A percentile compares a stretch with the other conserved stretches of the same genome.
These are phyloP conservation scores for Russula ochroleuca DNA, from an alignment of 768 basidiomycete species.

Conservation along the genomic window DNA sequence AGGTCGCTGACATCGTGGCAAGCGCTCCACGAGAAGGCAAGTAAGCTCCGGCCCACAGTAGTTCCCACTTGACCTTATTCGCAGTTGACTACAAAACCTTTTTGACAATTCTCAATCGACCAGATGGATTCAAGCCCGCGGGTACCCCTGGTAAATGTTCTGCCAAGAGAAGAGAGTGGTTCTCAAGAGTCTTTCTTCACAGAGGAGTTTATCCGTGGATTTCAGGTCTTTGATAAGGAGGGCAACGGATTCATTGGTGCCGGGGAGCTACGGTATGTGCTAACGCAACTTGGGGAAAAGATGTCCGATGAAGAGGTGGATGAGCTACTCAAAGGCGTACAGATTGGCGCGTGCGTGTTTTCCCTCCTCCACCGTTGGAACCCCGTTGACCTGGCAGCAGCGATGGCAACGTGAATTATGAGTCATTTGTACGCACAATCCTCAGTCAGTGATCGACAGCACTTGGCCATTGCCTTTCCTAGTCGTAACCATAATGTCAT, in stretches of 20 bases:
- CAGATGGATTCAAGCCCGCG: conserved; percentile 95
- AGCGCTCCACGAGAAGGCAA: conserved; percentile 73
- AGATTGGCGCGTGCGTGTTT: conserved; percentile 72
- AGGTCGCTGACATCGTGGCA: conserved; percentile 78
- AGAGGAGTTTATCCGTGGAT: conserved; percentile 99
- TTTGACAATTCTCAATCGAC: conserved; percentile 84
- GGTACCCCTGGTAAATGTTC: conserved; percentile 80
- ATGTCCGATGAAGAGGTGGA: conserved; percentile 98
- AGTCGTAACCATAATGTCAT: conserved; percentile 6
- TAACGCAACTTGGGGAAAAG: conserved; percentile 95
- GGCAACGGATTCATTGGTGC: conserved; percentile 90
- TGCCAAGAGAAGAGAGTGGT: background rate
- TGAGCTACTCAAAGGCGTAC: conserved; percentile 93
- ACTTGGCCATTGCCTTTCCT: background rate
- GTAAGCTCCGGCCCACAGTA: conserved; percentile 25
- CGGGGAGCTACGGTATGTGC: conserved; percentile 77
- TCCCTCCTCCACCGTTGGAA: conserved; percentile 10
- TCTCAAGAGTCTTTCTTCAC: conserved; percentile 10
- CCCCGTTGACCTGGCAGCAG: conserved; percentile 39
- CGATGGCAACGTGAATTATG: conserved; percentile 96
- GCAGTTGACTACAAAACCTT: conserved; percentile 92
- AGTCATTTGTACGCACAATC: conserved; percentile 93
- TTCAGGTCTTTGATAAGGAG: conserved; percentile 98
- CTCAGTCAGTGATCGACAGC: conserved; percentile 62
- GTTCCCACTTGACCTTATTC: conserved; percentile 1